Conservation (phyloP, 345 rosid species). For the Schrenkiella parvula region DNA sequence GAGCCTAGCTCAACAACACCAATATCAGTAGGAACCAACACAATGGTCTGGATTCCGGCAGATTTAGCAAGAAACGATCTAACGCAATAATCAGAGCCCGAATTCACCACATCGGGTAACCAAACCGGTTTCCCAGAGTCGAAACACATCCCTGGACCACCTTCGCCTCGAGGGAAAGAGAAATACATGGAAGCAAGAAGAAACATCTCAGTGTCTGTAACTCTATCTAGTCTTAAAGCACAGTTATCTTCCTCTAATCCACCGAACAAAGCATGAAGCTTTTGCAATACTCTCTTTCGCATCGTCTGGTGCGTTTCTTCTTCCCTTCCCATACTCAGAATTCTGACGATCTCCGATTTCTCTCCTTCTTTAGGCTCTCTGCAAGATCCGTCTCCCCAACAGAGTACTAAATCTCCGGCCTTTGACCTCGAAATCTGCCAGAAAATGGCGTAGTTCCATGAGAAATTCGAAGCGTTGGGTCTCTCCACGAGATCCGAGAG, state of each 20-base stretch:
- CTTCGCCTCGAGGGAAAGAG: conserved; percentile 78
- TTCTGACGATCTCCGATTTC: conserved; percentile 48
- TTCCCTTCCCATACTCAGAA: conserved; percentile 45
- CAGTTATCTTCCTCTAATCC: conserved; percentile 88
- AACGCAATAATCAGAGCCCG: conserved; percentile 69
- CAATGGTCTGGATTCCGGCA: conserved; percentile 76
- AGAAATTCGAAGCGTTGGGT: conserved; percentile 61
- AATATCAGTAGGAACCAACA: conserved; percentile 73
- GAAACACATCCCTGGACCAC: conserved; percentile 75
- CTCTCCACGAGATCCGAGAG: conserved; percentile 82
- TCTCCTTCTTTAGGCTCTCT: conserved; percentile 85
- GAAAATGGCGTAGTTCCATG: conserved; percentile 90
- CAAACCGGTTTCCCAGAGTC: conserved; percentile 61
- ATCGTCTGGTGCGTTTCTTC: conserved; percentile 66
- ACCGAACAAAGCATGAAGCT: conserved; percentile 71
- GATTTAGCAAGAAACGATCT: conserved; percentile 74
- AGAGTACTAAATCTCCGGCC: conserved; percentile 73
- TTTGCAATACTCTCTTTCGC: conserved; percentile 80
- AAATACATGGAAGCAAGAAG: conserved; percentile 85
- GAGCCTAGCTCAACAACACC: conserved; percentile 99
- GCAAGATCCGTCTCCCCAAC: conserved; percentile 96
- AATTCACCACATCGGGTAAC: conserved; percentile 47
- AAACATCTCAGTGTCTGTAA: conserved; percentile 84
- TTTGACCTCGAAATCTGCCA: conserved; percentile 85
- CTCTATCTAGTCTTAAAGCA: conserved; percentile 70